Base-by-base conservation (phyloP, 495 filamentous ascomycete species). In the Apodospora peruviana region DNA sequence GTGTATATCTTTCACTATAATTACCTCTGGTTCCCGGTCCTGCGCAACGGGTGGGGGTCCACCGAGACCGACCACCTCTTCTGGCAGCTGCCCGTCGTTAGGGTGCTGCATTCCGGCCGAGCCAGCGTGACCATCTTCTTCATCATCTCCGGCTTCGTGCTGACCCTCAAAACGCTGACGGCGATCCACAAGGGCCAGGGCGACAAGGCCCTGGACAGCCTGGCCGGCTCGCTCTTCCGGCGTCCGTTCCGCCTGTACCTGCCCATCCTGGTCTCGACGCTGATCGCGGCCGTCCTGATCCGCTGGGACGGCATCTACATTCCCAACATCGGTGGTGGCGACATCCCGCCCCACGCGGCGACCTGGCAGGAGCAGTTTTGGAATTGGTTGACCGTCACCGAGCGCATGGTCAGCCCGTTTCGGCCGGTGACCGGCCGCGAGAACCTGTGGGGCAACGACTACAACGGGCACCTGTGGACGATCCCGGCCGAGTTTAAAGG, bases 101-200 rank as follows among this genome's bases (percentile, higher is more conserved):
- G 80, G 47, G 63, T 83, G 40, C 52, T 83, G 10, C 74, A 77
- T 53, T 76, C 74, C 9, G 80, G 77, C 32, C 72, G 76, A 48
- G 73, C 80, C 36, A 80, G 80, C 77, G 81, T 84, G 16, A 70
- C 75, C 55, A 75, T 82, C 39, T 84, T 84, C 68, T 83, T 83
- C 60, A 77, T 83, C 39, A 75, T 84, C 39, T 82, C 78, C 4
- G 80, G 81, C 49, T 80, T 78, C 46, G 79, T 81, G 2, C 65
- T 84, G 5, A 78, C 77, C 16, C 74, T 77, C 45, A 38, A 39
- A 34, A 47, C 79, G 81, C 47, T 77, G 77, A 0, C 53, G 81
- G 14, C 76, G 20, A 48, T 48, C 10, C 39, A 47, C 40, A 12
- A n/a, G 9, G 40, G 45, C 5, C 19, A 35, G 2, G 9, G 21